A percentile compares a stretch with the other conserved stretches of the same genome.
These are phyloP conservation scores for Cyberlindnera galapagoensis DNA, from an alignment of 805 yeast species.

Conservation along the genomic window DNA sequence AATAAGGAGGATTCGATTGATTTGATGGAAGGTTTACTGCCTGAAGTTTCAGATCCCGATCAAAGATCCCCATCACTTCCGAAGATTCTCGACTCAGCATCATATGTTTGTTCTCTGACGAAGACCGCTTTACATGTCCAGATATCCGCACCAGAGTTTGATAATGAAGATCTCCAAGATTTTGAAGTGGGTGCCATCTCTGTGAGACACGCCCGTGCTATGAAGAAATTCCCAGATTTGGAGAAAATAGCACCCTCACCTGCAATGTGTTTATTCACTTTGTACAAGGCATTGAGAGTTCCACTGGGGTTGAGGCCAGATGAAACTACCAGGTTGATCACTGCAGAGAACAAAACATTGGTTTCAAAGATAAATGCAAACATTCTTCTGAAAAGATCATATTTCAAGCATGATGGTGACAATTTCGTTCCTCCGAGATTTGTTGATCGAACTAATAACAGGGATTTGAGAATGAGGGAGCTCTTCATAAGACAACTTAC, in stretches of 20 bases:
- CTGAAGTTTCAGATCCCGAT: constrained; percentile 9
- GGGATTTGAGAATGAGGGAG: constrained; percentile 34
- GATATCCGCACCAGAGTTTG: constrained; percentile 45
- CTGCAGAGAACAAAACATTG: constrained; percentile 41
- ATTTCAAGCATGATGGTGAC: constrained; percentile 32
- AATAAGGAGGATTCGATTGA: constrained; percentile 27
- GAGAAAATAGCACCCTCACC: constrained; percentile 39
- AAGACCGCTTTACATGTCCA: constrained; percentile 46
- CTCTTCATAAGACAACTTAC: constrained; percentile 45
- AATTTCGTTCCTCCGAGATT: constrained; percentile 45
- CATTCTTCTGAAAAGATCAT: constrained; percentile 41
- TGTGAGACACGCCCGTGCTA: constrained; percentile 39
- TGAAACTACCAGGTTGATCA: constrained; percentile 49
- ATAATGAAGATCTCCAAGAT: constrained; percentile 37
- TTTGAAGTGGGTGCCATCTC: constrained; percentile 45
- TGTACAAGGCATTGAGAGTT: constrained; percentile 59
- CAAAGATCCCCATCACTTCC: constrained; percentile 25
- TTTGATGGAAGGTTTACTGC: constrained; percentile 16
- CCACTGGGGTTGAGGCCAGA: constrained; percentile 44
- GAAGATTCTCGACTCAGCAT: constrained; percentile 37
- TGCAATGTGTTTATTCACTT: constrained; percentile 50
- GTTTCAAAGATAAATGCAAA: constrained; percentile 52
- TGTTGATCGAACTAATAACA: constrained; percentile 24
- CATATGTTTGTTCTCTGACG: constrained; percentile 39
- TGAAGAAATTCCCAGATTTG: constrained; percentile 21